Evolutionary conservation across 768 basidiomycete genomes (phyloP).

Genomic region (Trametes coccinea): DNA sequence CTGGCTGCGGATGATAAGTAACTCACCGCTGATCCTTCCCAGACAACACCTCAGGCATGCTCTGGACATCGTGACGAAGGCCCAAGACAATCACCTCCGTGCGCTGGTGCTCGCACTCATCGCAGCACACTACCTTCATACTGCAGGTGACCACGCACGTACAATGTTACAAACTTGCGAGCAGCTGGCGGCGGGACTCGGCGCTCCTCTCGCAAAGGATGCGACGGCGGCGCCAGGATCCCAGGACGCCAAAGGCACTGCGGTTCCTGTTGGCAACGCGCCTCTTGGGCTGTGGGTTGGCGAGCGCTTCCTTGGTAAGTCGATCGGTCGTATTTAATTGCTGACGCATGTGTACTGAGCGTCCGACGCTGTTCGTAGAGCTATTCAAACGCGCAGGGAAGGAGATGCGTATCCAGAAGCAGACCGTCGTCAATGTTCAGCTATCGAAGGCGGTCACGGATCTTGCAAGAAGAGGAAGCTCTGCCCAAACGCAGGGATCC

Average conservation of each 20-base stretch:
- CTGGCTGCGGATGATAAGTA: background rate
- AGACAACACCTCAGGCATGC: conserved; percentile 64
- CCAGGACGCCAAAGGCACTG: background rate
- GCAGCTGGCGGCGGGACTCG: conserved; percentile 70
- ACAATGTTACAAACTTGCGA: conserved; percentile 67
- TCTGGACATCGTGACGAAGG: conserved; percentile 53
- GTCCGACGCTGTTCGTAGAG: conserved; percentile 39
- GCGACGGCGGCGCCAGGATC: conserved; percentile 19
- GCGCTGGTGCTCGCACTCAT: conserved; percentile 68
- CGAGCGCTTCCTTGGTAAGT: conserved; percentile 64
- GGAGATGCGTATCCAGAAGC: conserved; percentile 46
- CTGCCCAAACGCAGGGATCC: background rate
- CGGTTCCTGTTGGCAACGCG: conserved; percentile 52
- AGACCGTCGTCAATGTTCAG: conserved; percentile 44
- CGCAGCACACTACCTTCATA: conserved; percentile 70
- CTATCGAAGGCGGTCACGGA: conserved; percentile 25
- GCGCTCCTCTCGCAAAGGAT: conserved; percentile 41
- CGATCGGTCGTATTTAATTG: background rate
- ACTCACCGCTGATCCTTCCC: background rate
- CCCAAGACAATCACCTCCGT: conserved; percentile 73
- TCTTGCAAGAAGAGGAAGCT: conserved; percentile 13
- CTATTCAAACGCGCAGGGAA: conserved; percentile 59
- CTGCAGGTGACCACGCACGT: conserved; percentile 66
- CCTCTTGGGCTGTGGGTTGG: conserved; percentile 72
- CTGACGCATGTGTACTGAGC: background rate